Conservation (phyloP, 164 flowering plant genomes). For the Nelumbo lutea region DNA sequence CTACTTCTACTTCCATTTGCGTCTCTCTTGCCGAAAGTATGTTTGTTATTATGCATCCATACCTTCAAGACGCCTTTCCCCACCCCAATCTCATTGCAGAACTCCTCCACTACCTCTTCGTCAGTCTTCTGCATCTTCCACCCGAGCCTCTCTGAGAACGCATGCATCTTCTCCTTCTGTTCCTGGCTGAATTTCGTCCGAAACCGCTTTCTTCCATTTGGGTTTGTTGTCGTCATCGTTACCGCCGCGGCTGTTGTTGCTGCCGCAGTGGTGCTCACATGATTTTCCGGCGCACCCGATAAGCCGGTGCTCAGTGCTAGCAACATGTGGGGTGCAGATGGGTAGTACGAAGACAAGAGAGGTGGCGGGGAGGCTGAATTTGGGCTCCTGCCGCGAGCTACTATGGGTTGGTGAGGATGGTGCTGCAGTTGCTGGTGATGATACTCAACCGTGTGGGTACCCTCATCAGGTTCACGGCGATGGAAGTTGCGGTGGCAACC, state of each 20-base stretch:
- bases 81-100: conserved; percentile 66
- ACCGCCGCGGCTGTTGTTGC: conserved; percentile 1
- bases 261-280: neutral
- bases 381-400: conserved; percentile 15
- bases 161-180: conserved; percentile 76
- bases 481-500: conserved; percentile 70
- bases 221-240: neutral
- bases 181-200: conserved; percentile 63
- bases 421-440: conserved; percentile 13
- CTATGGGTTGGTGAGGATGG: conserved; percentile 21
- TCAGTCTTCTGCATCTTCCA: conserved; percentile 70
- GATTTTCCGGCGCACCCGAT: neutral
- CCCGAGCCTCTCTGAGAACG: conserved; percentile 56
- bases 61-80: conserved; percentile 58
- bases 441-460: conserved; percentile 1
- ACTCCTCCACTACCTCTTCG: conserved; percentile 41
- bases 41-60: conserved; percentile 88
- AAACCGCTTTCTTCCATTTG: conserved; percentile 46
- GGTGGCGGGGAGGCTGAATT: conserved; percentile 40
- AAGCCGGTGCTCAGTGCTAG: conserved; percentile 41
- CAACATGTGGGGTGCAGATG: conserved; percentile 51
- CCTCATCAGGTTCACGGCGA: conserved; percentile 39
- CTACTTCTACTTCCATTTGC: neutral
- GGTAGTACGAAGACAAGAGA: conserved; percentile 23
- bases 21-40: conserved; percentile 31